A percentile compares a stretch with the other conserved stretches of the same genome.
These are phyloP conservation scores for Eimeria tenella DNA, from an alignment of 169 alveolate species.

Conservation along the genomic window DNA sequence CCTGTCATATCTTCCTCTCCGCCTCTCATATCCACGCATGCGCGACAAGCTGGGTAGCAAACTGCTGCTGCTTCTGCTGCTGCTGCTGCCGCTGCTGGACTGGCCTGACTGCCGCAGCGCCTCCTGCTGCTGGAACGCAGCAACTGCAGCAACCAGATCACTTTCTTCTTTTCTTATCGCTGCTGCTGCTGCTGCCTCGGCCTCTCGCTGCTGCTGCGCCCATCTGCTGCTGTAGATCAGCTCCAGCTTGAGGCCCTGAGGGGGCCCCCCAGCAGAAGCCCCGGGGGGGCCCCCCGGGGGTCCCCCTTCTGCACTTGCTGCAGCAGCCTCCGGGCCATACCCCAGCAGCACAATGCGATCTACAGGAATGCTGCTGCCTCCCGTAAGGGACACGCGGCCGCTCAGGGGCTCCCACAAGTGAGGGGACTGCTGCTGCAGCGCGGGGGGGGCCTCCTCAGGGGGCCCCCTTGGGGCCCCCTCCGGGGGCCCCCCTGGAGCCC, in stretches of 20 bases:
- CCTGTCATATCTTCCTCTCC: slow-evolving; percentile 57
- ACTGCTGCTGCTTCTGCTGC: slow-evolving; percentile 63
- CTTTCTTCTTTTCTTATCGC: slow-evolving; percentile 12
- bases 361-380: neutral
- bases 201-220: slow-evolving; percentile 38
- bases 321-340: neutral
- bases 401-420: slow-evolving; percentile 23
- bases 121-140: slow-evolving; percentile 26
- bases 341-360: slow-evolving; percentile 1
- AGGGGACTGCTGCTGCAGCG: neutral
- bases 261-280: neutral
- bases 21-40: slow-evolving; percentile 50
- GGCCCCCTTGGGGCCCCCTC: neutral
- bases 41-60: slow-evolving; percentile 56
- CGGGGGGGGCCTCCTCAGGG: neutral
- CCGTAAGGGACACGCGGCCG: neutral
- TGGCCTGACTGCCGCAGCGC: neutral
- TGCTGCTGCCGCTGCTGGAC: neutral
- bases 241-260: slow-evolving; percentile 28
- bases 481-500: neutral
- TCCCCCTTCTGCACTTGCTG: neutral
- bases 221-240: slow-evolving; percentile 57
- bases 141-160: neutral
- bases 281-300: neutral
- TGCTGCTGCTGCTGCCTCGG: slow-evolving; percentile 8